Percentiles rank a stretch among this genome's conserved stretches.
Conservation (phyloP, 768 basidiomycete genomes). For the Asterophora parasitica region DNA sequence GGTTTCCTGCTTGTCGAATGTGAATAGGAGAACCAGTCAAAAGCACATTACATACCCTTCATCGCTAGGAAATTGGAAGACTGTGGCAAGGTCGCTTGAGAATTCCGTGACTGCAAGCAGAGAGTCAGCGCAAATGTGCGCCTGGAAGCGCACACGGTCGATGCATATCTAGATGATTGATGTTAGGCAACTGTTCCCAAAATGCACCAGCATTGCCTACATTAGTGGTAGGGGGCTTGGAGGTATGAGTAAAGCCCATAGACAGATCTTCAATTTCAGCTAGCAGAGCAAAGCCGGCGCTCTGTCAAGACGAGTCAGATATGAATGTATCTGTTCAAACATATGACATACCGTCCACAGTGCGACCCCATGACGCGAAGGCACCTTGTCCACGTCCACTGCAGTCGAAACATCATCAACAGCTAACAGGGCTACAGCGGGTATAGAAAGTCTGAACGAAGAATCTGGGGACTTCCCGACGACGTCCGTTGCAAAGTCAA, state of each 20-base stretch:
- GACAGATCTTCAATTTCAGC: constrained; percentile 52
- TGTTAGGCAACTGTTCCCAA: background rate
- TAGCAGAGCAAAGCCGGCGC: constrained; percentile 64
- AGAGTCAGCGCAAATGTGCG: constrained; percentile 81
- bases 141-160: constrained; percentile 44
- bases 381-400: constrained; percentile 20
- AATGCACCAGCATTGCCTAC: constrained; percentile 23
- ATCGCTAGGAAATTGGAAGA: constrained; percentile 32
- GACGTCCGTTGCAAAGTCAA: constrained; percentile 70
- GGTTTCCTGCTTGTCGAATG: constrained; percentile 18
- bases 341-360: constrained; percentile 62
- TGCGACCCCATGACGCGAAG: constrained; percentile 31
- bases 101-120: constrained; percentile 54
- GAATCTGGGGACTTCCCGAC: constrained; percentile 60
- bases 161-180: constrained; percentile 44
- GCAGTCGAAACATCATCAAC: constrained; percentile 29
- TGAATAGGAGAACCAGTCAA: background rate
- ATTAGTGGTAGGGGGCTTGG: constrained; percentile 29
- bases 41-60: constrained; percentile 21
- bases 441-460: constrained; percentile 43
- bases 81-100: constrained; percentile 43
- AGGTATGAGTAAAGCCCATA: constrained; percentile 33
- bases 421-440: constrained; percentile 44
- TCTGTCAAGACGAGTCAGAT: constrained; percentile 31
- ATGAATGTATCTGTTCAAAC: background rate